Percentiles rank a stretch among this genome's conserved stretches.
Conservation (phyloP, 257 asterid genomes). For the Solanum peruvianum region DNA sequence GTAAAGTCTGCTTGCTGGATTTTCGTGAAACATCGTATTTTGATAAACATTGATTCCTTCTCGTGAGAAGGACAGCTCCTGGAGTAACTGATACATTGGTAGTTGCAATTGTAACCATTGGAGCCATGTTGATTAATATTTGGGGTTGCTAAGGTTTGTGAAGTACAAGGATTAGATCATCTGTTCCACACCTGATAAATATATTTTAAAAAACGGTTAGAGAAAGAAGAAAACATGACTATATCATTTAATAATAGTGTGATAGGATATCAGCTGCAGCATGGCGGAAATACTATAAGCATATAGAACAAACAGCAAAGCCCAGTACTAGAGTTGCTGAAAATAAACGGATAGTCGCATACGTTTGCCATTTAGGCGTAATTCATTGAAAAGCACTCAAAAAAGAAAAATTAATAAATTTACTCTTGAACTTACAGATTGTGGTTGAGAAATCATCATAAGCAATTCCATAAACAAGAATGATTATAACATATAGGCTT, state of each 20-base stretch:
- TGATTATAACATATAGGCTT: background rate
- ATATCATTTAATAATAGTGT: background rate
- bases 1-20: conserved; percentile 29
- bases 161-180: conserved; percentile 15
- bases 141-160: conserved; percentile 6
- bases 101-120: conserved; percentile 36
- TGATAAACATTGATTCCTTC: conserved; percentile 25
- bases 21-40: conserved; percentile 33
- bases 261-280: background rate
- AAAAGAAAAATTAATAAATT: background rate
- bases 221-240: background rate
- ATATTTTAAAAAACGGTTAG: background rate
- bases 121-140: conserved; percentile 40
- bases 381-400: background rate
- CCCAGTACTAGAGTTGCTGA: background rate
- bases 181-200: conserved; percentile 27
- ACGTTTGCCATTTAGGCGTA: background rate
- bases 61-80: conserved; percentile 22
- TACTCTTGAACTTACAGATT: background rate
- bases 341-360: background rate
- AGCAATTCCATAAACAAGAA: background rate
- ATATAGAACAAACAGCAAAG: background rate
- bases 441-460: background rate
- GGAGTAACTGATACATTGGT: conserved; percentile 31
- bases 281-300: background rate